Evolutionary conservation across 2,329 filamentous ascomycete genomes (phyloP).

Genomic region (Colletotrichum sp.): DNA sequence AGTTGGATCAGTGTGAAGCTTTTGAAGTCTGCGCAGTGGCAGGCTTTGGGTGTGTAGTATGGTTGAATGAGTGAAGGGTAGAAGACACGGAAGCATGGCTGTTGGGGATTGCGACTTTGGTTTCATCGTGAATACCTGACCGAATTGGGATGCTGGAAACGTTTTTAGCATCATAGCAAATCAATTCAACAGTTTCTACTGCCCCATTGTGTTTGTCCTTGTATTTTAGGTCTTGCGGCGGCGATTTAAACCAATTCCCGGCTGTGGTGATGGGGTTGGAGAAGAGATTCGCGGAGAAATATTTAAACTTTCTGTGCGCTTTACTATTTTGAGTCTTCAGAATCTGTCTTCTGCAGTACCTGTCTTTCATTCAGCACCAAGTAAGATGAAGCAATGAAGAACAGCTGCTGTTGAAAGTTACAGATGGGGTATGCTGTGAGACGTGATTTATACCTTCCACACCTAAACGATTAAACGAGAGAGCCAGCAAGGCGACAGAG

Average conservation of each 20-base stretch:
- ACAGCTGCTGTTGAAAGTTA: background rate
- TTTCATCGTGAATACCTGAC: too few relatives aligned
- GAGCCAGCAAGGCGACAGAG: fast-evolving
- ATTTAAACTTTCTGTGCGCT: background rate
- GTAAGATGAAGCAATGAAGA: fast-evolving
- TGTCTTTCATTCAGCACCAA: background rate
- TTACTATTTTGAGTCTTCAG: background rate
- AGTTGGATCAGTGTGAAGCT: background rate
- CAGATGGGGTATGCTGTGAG: fast-evolving
- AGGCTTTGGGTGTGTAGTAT: background rate
- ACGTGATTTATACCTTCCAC: fast-evolving
- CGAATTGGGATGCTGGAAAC: too few relatives aligned
- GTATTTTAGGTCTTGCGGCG: too few relatives aligned
- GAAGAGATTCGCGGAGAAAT: fast-evolving
- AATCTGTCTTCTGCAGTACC: too few relatives aligned
- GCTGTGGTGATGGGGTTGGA: background rate
- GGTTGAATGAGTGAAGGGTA: background rate
- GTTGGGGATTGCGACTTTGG: too few relatives aligned
- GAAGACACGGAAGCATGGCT: too few relatives aligned
- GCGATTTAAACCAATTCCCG: too few relatives aligned
- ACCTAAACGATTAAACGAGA: background rate
- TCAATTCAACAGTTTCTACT: too few relatives aligned
- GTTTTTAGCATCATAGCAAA: too few relatives aligned
- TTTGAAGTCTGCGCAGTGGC: background rate
- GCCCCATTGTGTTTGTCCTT: too few relatives aligned